phyloP scores from a whole-genome alignment of 139 green algal species.

The Ettlia oleoabundans region DNA sequence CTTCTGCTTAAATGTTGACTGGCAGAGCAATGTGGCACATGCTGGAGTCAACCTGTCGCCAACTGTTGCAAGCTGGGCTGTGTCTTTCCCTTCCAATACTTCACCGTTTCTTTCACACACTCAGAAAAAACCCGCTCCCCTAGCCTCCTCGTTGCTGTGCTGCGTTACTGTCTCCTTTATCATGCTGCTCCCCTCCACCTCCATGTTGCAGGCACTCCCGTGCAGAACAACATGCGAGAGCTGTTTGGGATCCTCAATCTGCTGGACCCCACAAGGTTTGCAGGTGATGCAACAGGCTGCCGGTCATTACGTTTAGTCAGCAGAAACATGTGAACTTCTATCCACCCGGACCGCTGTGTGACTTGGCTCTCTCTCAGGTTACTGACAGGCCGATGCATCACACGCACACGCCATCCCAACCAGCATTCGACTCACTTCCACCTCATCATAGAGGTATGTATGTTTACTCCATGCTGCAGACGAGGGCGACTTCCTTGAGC shows the following conservation, averaged over 20 bases:
- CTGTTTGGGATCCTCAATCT: constrained; percentile 87
- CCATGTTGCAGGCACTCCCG: constrained; percentile 24
- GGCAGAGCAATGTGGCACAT: too few species aligned
- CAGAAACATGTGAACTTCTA: too few species aligned
- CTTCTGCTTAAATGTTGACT: too few species aligned
- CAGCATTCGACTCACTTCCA: too few species aligned
- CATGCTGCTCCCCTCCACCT: background rate
- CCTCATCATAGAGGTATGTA: too few species aligned
- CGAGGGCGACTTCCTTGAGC: constrained; percentile 71
- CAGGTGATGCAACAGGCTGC: background rate
- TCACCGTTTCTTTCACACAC: too few species aligned
- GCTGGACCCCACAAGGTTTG: constrained; percentile 68
- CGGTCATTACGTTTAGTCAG: background rate
- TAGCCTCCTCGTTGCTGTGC: background rate
- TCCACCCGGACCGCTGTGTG: background rate
- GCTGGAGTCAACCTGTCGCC: too few species aligned
- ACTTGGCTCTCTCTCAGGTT: background rate
- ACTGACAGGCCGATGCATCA: too few species aligned
- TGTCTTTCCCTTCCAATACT: too few species aligned
- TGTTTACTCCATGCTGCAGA: constrained; percentile 22
- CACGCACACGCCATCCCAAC: too few species aligned
- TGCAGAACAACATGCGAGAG: constrained; percentile 94
- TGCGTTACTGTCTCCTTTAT: background rate
- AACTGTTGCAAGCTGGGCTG: too few species aligned
- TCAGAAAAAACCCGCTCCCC: too few species aligned